phyloP scores from a whole-genome alignment of 2,329 filamentous ascomycete genomes.

The Madurella fahalii region DNA sequence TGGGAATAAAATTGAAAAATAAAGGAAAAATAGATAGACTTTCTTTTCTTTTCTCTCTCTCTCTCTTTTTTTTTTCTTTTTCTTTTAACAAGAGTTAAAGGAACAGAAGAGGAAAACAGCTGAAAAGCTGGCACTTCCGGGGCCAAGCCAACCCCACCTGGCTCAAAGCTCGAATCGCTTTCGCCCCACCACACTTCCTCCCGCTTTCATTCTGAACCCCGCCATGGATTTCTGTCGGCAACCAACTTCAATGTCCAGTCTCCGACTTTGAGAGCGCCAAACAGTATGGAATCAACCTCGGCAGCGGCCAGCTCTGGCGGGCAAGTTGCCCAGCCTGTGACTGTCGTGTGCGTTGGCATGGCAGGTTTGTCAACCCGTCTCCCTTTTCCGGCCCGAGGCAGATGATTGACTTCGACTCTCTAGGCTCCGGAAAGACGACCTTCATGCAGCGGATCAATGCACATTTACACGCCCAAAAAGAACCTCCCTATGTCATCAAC shows the following conservation, averaged over 20 bases:
- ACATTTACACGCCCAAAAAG: slow-evolving; percentile 75
- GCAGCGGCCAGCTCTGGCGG: slow-evolving; percentile 49
- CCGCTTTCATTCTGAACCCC: neutral
- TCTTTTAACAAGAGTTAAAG: too few relatives aligned
- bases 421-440: slow-evolving; percentile 95
- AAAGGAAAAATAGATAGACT: too few relatives aligned
- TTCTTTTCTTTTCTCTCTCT: too few relatives aligned
- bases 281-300: slow-evolving; percentile 17
- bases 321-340: slow-evolving; percentile 52
- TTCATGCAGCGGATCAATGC: slow-evolving; percentile 99
- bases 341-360: slow-evolving; percentile 96
- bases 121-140: too few relatives aligned
- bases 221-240: neutral
- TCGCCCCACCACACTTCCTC: neutral
- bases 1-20: too few relatives aligned
- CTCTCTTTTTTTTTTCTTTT: too few relatives aligned
- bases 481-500: slow-evolving; percentile 91
- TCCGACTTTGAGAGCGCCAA: neutral
- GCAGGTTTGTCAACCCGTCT: slow-evolving; percentile 56
- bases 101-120: too few relatives aligned
- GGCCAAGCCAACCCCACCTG: too few relatives aligned
- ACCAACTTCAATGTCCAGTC: neutral
- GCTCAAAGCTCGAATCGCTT: neutral
- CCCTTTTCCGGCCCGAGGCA: neutral
- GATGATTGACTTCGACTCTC: neutral